These are phyloP conservation scores for Ocimum tenuiflorum DNA, from an alignment of 257 asterid species.

Conservation along the genomic window DNA sequence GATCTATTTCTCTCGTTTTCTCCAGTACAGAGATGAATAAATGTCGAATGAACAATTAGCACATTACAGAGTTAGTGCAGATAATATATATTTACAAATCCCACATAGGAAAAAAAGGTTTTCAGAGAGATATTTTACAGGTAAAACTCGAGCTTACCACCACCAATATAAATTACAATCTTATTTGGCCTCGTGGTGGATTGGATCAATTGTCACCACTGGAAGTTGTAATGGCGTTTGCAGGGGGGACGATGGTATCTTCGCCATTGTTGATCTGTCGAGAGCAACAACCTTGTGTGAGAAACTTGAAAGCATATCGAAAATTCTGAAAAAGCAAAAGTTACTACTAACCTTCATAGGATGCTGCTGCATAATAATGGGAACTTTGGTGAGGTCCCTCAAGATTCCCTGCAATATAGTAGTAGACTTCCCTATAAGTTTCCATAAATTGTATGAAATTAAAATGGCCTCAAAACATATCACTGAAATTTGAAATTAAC, in stretches of 20 bases:
- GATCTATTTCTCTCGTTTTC: not conserved
- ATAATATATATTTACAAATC: constrained; percentile 24
- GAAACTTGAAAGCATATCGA: not conserved
- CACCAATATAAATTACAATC: constrained; percentile 14
- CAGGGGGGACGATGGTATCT: constrained; percentile 32
- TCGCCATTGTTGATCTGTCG: constrained; percentile 43
- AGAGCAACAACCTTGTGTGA: not conserved
- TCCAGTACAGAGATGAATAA: not conserved
- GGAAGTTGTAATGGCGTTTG: constrained; percentile 35
- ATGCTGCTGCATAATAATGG: constrained; percentile 47
- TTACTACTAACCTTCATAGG: constrained; percentile 42
- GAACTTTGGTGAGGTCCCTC: constrained; percentile 76
- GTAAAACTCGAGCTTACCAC: constrained; percentile 7
- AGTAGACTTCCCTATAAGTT: not conserved
- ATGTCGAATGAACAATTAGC: not conserved
- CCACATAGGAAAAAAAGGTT: constrained; percentile 6
- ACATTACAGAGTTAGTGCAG: not conserved
- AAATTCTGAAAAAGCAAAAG: no score
- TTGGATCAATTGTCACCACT: constrained; percentile 33
- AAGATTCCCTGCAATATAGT: constrained; percentile 60
- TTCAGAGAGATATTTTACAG: constrained; percentile 20
- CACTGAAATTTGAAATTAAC: no score
- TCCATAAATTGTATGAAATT: no score
- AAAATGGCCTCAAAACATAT: no score
- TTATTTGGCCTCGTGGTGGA: constrained; percentile 23